Percentiles rank a stretch among this genome's conserved stretches.
Conservation (phyloP, 2,329 filamentous ascomycete genomes). For the Verticillium nonalfalfae region DNA sequence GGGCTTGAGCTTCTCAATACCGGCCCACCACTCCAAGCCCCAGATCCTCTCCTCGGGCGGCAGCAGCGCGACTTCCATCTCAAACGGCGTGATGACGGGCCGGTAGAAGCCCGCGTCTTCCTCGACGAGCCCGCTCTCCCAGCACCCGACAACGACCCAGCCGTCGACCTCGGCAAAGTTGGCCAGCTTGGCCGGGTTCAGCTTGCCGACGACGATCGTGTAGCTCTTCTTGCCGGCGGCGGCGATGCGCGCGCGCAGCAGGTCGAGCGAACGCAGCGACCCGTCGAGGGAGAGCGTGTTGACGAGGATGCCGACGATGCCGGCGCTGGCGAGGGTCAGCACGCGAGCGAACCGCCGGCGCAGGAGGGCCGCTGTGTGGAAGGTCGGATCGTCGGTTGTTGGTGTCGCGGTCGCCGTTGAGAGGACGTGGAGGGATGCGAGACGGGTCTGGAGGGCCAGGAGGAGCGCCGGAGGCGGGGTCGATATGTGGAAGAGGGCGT, state of each 20-base stretch:
- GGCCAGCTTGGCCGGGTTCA: conserved; percentile 91
- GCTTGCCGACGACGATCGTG: conserved; percentile 91
- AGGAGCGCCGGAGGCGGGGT: conserved; percentile 76
- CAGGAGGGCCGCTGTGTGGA: conserved; percentile 50
- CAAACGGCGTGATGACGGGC: conserved; percentile 91
- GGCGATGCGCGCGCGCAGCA: conserved; percentile 66
- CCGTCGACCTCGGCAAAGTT: conserved; percentile 95
- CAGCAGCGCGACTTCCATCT: conserved; percentile 72
- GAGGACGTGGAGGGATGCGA: conserved; percentile 73
- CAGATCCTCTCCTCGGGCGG: conserved; percentile 72
- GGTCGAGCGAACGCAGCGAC: conserved; percentile 74
- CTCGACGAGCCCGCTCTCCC: conserved; percentile 91
- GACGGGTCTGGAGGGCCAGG: conserved; percentile 77
- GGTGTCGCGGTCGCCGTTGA: conserved; percentile 48
- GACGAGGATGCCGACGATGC: conserved; percentile 88
- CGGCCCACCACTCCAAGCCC: conserved; percentile 84
- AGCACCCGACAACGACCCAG: conserved; percentile 97
- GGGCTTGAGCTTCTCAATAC: conserved; percentile 66
- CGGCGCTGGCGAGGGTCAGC: conserved; percentile 70
- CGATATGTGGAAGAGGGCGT: conserved; percentile 80
- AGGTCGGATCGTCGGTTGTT: conserved; percentile 24
- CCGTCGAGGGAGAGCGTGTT: conserved; percentile 92
- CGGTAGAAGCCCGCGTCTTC: conserved; percentile 76
- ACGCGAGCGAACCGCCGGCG: conserved; percentile 85
- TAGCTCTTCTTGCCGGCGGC: conserved; percentile 90